phyloP scores from a whole-genome alignment of 208 protist species.

The Trypanosoma scelopori region DNA sequence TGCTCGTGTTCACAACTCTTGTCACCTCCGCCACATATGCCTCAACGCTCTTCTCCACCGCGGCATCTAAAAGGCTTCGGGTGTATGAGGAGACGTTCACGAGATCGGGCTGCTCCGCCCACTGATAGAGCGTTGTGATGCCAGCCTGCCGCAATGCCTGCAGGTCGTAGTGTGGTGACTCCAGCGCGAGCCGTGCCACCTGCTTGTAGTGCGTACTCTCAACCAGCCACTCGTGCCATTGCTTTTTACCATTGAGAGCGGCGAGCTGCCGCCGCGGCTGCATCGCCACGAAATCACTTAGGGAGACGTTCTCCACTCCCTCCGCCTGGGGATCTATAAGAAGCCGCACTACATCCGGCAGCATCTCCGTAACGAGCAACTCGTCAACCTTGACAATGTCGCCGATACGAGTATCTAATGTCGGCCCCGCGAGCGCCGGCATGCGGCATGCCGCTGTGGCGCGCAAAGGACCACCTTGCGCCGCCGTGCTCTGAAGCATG shows the following conservation, averaged over 20 bases:
- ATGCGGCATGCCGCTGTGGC: constrained; percentile 35
- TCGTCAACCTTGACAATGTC: constrained; percentile 70
- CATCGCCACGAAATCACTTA: constrained; percentile 75
- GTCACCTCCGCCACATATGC: constrained; percentile 69
- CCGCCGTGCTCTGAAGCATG: constrained; percentile 3
- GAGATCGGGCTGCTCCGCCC: constrained; percentile 70
- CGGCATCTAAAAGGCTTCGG: constrained; percentile 71
- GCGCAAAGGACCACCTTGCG: constrained; percentile 17
- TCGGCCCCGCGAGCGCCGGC: constrained; percentile 31
- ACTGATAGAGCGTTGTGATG: constrained; percentile 77
- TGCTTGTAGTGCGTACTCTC: constrained; percentile 76
- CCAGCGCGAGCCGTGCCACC: constrained; percentile 48
- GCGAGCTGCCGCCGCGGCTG: constrained; percentile 73
- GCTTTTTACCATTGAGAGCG: constrained; percentile 53
- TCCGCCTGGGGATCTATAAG: constrained; percentile 73
- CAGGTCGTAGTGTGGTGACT: constrained; percentile 64
- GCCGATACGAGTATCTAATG: constrained; percentile 65
- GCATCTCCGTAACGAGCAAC: constrained; percentile 42
- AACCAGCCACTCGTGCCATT: constrained; percentile 76
- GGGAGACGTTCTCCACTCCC: constrained; percentile 65
- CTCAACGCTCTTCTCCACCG: constrained; percentile 69
- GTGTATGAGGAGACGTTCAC: constrained; percentile 75
- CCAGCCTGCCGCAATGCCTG: constrained; percentile 66
- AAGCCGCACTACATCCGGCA: constrained; percentile 69
- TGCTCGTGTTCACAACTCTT: constrained; percentile 61